Base-by-base conservation (phyloP, 140 eudicot species). In the Bidens hawaiensis region DNA sequence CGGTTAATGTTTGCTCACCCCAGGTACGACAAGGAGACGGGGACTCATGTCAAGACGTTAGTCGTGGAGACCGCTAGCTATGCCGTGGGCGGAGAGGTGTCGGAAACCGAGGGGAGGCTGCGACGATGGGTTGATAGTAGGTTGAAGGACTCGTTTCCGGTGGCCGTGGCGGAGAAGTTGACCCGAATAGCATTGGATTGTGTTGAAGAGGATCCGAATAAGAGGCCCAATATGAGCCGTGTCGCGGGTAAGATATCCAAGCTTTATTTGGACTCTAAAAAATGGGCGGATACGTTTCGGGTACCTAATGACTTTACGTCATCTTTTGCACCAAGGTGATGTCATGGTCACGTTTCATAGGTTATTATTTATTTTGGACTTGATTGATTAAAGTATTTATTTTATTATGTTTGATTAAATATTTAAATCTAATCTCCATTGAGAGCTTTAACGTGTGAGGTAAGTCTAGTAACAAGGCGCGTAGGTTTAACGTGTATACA, bases 111-210 rank as follows among this genome's bases (percentile, higher is more conserved):
- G 19, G 89, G 91, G 71, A 72, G 84, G 77, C 17, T 93, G 76
- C 75, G 99, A 78, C 63, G 75, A 68, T 88, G 99, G 99, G 75
- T 85, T 70, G 99, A 88, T 68, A 26, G 77, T 68, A 59, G 99
- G 82, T 36, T 93, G 70, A 85, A 64, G 75, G 99, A 93, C 50
- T 93, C 99, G 26, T 93, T 81, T 57, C 99, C 99, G 73, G 96
- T 93, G 65, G 76, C 62, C 26, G 95, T 88, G 50, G 96, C 76
- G 45, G 94, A 82, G 74, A 80, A 71, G 47, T 8, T 88, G 77
- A 77, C 80, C 47, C 87, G 95, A 34, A 77, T 93, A n/a, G 99
- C 94, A 7, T 18, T 93, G 75, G 81, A 82, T 25, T 93, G 99
- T 53, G 86, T 88, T 3, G 76, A 78, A 2, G 82, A 45, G 69